A percentile compares a stretch with the other conserved stretches of the same genome.
These are phyloP conservation scores for Eucalyptus leucophloia DNA, from an alignment of 345 rosid species.

Conservation along the genomic window DNA sequence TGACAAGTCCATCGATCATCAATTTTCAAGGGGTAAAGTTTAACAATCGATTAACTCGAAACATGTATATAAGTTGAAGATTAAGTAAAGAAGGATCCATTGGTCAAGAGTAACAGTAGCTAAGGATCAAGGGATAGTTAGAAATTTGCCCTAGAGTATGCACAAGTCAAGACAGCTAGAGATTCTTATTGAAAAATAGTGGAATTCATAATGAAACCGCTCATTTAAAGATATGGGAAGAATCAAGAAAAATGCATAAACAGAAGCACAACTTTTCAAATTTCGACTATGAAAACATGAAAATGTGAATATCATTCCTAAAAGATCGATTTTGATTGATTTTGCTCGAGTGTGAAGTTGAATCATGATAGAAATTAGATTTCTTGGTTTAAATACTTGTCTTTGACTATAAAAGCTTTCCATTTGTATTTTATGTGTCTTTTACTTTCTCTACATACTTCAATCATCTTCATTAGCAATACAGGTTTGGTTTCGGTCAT, in stretches of 20 bases:
- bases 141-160: not conserved
- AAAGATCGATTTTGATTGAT: not conserved
- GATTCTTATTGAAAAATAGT: not conserved
- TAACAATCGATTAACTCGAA: not conserved
- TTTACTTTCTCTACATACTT: not conserved
- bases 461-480: not conserved
- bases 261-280: not conserved
- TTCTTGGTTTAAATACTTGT: not conserved
- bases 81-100: not conserved
- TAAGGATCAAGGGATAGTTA: not conserved
- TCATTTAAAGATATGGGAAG: not conserved
- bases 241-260: not conserved
- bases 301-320: not conserved
- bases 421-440: not conserved
- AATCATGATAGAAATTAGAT: not conserved
- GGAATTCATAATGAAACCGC: accelerated
- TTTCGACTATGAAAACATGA: not conserved
- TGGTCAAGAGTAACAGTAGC: not conserved
- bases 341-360: not conserved
- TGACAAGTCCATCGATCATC: not conserved
- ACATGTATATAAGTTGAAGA: not conserved
- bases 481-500: not conserved
- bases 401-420: not conserved
- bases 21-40: not conserved
- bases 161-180: not conserved